Evolutionary conservation across 805 yeast species (phyloP).

Genomic region (Isabelozyma rhagii): DNA sequence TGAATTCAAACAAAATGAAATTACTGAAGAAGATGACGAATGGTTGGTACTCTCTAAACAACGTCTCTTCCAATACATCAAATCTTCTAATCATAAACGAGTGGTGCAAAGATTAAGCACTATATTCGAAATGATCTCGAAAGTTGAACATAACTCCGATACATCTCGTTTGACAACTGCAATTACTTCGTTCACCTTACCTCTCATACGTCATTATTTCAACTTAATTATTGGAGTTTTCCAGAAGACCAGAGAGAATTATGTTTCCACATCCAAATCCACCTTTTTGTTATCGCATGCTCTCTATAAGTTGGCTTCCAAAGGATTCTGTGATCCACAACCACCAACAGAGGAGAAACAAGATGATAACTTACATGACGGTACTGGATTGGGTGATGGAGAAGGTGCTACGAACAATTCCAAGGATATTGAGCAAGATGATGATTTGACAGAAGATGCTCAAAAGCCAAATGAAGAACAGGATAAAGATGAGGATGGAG

Average conservation of each 20-base stretch:
- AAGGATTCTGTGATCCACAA: constrained; percentile 93
- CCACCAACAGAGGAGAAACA: constrained; percentile 64
- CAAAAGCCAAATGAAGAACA: constrained; percentile 70
- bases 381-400: constrained; percentile 93
- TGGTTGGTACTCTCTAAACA: constrained; percentile 62
- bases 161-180: constrained; percentile 44
- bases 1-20: constrained; percentile 28
- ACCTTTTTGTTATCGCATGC: constrained; percentile 55
- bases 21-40: constrained; percentile 48
- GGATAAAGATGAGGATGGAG: constrained; percentile 55
- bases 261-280: constrained; percentile 56
- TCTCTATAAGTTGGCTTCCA: constrained; percentile 59
- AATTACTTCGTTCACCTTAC: constrained; percentile 53
- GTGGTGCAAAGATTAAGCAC: constrained; percentile 32
- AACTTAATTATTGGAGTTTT: constrained; percentile 45
- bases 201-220: constrained; percentile 60
- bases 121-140: constrained; percentile 31
- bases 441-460: constrained; percentile 77
- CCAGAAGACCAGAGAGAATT: constrained; percentile 44
- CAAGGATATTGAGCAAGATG: constrained; percentile 87
- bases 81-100: constrained; percentile 36
- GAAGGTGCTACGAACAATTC: constrained; percentile 79
- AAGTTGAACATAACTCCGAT: constrained; percentile 32
- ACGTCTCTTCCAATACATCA: constrained; percentile 38
- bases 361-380: constrained; percentile 66